These are phyloP conservation scores for Fragaria nilgerrensis DNA, from an alignment of 306 rosid species.

Conservation along the genomic window DNA sequence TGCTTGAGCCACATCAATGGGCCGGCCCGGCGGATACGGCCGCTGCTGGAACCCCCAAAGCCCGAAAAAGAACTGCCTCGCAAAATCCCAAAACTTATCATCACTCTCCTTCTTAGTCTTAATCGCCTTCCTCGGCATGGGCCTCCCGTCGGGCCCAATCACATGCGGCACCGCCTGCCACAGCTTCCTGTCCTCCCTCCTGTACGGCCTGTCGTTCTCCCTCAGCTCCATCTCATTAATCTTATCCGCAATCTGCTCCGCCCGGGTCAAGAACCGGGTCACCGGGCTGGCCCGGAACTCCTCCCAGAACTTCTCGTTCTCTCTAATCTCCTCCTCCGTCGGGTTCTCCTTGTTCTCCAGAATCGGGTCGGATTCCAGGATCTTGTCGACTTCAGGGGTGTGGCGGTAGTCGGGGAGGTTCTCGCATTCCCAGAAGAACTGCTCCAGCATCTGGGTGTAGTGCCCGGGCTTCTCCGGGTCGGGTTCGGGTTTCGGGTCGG, in stretches of 20 bases:
- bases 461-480: constrained; percentile 41
- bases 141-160: constrained; percentile 74
- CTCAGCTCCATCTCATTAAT: constrained; percentile 56
- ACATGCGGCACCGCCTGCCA: constrained; percentile 74
- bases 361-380: constrained; percentile 47
- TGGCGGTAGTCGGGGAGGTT: constrained; percentile 59
- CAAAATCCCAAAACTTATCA: constrained; percentile 86
- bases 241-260: constrained; percentile 55
- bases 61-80: constrained; percentile 75
- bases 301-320: constrained; percentile 54
- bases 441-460: constrained; percentile 47
- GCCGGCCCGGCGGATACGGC: constrained; percentile 78
- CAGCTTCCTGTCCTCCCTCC: constrained; percentile 51
- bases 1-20: constrained; percentile 89
- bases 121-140: constrained; percentile 78
- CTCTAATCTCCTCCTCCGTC: constrained; percentile 52
- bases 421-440: constrained; percentile 68
- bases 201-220: constrained; percentile 62
- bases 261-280: constrained; percentile 49
- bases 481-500: constrained; percentile 27
- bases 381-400: constrained; percentile 71
- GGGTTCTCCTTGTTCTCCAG: constrained; percentile 59
- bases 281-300: constrained; percentile 50
- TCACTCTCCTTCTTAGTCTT: constrained; percentile 39
- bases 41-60: constrained; percentile 86